These are phyloP conservation scores for Carallia brachiata DNA, from an alignment of 345 rosid species.

Conservation along the genomic window DNA sequence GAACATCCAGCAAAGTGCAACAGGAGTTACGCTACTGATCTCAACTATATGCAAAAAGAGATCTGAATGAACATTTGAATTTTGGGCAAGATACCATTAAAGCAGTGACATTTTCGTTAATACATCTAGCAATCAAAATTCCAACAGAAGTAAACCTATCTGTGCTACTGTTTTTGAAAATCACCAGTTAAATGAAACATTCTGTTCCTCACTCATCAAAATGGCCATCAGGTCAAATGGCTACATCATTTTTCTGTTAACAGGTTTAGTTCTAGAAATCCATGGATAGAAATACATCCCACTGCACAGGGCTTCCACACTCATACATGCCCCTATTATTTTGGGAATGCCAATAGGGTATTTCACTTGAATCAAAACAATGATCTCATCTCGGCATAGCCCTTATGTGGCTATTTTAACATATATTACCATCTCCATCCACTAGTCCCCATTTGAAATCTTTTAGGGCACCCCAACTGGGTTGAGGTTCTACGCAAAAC, in stretches of 20 bases:
- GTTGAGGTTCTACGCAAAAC: not conserved
- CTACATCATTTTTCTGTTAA: too few species aligned
- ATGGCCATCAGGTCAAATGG: not conserved
- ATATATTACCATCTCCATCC: not conserved
- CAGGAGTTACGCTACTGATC: too few species aligned
- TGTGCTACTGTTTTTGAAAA: not conserved
- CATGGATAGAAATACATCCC: too few species aligned
- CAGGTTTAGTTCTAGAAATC: not conserved
- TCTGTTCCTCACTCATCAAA: not conserved
- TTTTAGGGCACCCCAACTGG: not conserved
- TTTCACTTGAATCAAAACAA: not conserved
- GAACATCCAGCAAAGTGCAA: conserved; percentile 3
- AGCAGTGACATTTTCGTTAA: too few species aligned
- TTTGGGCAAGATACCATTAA: too few species aligned
- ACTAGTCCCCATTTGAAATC: not conserved
- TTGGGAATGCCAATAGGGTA: not conserved
- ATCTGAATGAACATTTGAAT: too few species aligned
- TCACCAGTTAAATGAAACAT: not conserved
- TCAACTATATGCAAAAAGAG: too few species aligned
- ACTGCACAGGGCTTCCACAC: too few species aligned
- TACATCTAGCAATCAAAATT: too few species aligned
- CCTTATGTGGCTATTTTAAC: not conserved
- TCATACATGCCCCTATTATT: too few species aligned
- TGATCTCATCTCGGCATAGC: not conserved
- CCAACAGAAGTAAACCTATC: too few species aligned